Conservation (phyloP, 345 rosid genomes). For the Ceriops zippeliana region DNA sequence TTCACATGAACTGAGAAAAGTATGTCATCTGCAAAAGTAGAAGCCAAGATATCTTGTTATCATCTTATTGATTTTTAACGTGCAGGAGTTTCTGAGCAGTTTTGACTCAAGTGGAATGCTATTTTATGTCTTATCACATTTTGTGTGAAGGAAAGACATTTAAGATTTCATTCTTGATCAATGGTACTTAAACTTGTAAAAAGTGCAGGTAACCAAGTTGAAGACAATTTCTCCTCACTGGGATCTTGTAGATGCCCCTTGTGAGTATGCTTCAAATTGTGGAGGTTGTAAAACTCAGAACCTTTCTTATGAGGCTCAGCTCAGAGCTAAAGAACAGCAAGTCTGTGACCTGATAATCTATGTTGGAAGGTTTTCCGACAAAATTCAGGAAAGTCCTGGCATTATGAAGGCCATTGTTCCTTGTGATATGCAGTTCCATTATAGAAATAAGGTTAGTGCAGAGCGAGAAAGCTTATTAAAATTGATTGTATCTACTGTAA, state of each 20-base stretch:
- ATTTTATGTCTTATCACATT: not conserved
- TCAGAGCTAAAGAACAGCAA: constrained; percentile 80
- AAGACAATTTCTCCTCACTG: constrained; percentile 65
- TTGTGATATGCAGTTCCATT: constrained; percentile 71
- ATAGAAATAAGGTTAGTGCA: constrained; percentile 75
- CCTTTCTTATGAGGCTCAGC: constrained; percentile 74
- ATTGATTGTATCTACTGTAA: not conserved
- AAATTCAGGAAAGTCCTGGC: constrained; percentile 33
- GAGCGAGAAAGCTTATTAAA: not conserved
- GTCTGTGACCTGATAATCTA: constrained; percentile 58
- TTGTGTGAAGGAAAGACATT: not conserved
- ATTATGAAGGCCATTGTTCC: constrained; percentile 78
- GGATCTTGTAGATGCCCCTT: constrained; percentile 85
- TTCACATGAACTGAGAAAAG: too few relatives aligned
- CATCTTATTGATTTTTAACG: too few relatives aligned
- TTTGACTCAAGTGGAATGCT: not conserved
- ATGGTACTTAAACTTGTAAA: constrained; percentile 8
- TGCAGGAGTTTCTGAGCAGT: too few relatives aligned
- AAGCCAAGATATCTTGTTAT: too few relatives aligned
- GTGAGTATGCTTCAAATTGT: constrained; percentile 77
- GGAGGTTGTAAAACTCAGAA: constrained; percentile 92
- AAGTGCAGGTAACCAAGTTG: constrained; percentile 58
- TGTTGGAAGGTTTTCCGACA: constrained; percentile 68
- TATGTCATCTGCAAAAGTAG: too few relatives aligned
- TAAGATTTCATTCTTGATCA: not conserved